Conservation (phyloP, 805 yeast species). For the Kluyveromyces aestuarii region DNA sequence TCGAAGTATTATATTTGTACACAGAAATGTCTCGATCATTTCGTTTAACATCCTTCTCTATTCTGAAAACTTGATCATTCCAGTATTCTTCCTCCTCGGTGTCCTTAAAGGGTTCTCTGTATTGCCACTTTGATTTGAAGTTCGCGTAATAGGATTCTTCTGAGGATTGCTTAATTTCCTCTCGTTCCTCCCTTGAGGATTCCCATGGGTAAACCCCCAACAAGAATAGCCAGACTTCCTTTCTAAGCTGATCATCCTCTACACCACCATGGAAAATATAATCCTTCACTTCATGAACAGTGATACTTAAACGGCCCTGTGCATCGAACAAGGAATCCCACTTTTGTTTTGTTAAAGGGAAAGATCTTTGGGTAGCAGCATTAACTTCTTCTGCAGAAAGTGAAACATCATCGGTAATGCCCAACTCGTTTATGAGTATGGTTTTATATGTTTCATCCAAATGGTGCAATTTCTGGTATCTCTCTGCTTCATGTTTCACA, state of each 20-base stretch:
- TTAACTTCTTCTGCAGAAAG: constrained; percentile 31
- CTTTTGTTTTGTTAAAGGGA: constrained; percentile 41
- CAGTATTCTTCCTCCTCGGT: constrained; percentile 55
- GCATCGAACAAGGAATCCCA: constrained; percentile 83
- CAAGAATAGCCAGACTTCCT: constrained; percentile 79
- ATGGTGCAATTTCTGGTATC: constrained; percentile 35
- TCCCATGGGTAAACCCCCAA: constrained; percentile 87
- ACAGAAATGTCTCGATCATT: constrained; percentile 75
- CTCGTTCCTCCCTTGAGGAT: constrained; percentile 60
- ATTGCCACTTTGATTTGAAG: constrained; percentile 65
- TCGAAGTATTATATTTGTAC: constrained; percentile 36
- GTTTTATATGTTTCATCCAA: constrained; percentile 52
- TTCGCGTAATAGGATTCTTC: constrained; percentile 48
- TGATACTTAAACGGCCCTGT: constrained; percentile 62
- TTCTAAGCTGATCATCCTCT: constrained; percentile 40
- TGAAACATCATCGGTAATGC: constrained; percentile 27
- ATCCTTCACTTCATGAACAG: constrained; percentile 70
- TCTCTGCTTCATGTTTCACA: constrained; percentile 84
- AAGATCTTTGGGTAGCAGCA: constrained; percentile 55
- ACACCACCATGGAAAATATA: constrained; percentile 89
- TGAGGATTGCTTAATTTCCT: constrained; percentile 45
- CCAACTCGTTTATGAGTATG: constrained; percentile 51
- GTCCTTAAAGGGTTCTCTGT: constrained; percentile 26
- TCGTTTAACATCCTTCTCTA: constrained; percentile 87
- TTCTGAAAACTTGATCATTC: constrained; percentile 82